Percentiles rank a stretch among this genome's conserved stretches.
Evolutionary conservation across 139 green algal species (phyloP).

Genomic region (Yamagishiella unicocca): DNA sequence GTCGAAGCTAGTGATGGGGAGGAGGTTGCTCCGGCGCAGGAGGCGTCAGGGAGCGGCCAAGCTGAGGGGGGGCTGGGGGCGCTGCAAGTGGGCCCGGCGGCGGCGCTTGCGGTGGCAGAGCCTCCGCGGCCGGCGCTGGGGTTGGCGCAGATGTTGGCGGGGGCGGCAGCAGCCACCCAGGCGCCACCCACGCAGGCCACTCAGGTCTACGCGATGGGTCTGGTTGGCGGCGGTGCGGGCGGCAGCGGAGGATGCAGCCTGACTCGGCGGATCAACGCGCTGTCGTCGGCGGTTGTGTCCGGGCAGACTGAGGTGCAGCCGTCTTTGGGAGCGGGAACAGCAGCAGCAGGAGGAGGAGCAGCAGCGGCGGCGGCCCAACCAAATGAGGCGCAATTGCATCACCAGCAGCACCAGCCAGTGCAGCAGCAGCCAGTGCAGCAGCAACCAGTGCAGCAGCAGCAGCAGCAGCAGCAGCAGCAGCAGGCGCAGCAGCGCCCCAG

Average conservation of each 20-base stretch:
- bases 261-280: not conserved
- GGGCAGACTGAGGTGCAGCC: not conserved
- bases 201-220: not conserved
- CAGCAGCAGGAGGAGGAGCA: not conserved
- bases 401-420: not conserved
- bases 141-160: not conserved
- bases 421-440: not conserved
- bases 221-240: not conserved
- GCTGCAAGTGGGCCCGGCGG: not conserved
- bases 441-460: not conserved
- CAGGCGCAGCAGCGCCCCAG: not conserved
- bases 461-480: not conserved
- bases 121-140: not conserved
- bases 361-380: not conserved
- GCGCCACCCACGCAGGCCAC: not conserved
- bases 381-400: not conserved
- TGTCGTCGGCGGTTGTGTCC: not conserved
- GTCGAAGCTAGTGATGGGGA: not conserved
- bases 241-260: not conserved
- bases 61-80: not conserved
- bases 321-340: not conserved
- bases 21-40: not conserved
- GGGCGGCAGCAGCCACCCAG: not conserved
- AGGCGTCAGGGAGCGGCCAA: not conserved
- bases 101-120: not conserved